Conservation (phyloP, 2,329 filamentous ascomycete species). For the Tympanopsis confertula region DNA sequence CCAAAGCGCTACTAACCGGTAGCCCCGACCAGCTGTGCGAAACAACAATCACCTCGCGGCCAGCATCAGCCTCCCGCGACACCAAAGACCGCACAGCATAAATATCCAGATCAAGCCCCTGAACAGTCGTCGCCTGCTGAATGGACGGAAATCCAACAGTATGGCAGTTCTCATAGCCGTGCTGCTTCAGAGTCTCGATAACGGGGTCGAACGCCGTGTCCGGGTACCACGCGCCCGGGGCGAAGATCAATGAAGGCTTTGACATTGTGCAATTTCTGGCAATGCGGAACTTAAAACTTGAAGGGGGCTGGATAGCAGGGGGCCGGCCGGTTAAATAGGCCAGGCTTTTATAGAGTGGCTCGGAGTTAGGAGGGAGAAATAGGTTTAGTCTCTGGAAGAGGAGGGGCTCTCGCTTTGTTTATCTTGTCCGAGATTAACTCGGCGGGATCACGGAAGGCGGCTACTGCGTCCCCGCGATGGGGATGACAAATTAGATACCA, state of each 20-base stretch:
- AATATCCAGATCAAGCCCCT: constrained; percentile 2
- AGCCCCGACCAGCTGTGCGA: constrained; percentile 22
- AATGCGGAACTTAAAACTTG: too few relatives aligned
- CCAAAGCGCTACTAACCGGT: constrained; percentile 18
- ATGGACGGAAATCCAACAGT: not conserved
- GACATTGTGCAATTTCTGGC: too few relatives aligned
- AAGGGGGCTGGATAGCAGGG: too few relatives aligned
- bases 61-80: constrained; percentile 4
- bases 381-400: too few relatives aligned
- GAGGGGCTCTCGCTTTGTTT: too few relatives aligned
- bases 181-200: constrained; percentile 7
- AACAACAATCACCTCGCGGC: constrained; percentile 15
- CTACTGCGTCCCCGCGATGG: too few relatives aligned
- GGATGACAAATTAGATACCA: too few relatives aligned
- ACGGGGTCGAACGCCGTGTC: constrained; percentile 14
- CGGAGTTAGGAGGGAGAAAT: too few relatives aligned
- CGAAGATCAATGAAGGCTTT: constrained; percentile 15
- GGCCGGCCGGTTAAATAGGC: too few relatives aligned
- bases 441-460: too few relatives aligned
- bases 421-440: too few relatives aligned
- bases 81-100: constrained; percentile 1
- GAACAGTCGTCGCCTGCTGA: not conserved
- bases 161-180: constrained; percentile 7
- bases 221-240: constrained; percentile 18
- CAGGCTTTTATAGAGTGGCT: too few relatives aligned